These are phyloP conservation scores for Pleurostoma richardsiae DNA, from an alignment of 2,329 filamentous ascomycete genomes.

Conservation along the genomic window DNA sequence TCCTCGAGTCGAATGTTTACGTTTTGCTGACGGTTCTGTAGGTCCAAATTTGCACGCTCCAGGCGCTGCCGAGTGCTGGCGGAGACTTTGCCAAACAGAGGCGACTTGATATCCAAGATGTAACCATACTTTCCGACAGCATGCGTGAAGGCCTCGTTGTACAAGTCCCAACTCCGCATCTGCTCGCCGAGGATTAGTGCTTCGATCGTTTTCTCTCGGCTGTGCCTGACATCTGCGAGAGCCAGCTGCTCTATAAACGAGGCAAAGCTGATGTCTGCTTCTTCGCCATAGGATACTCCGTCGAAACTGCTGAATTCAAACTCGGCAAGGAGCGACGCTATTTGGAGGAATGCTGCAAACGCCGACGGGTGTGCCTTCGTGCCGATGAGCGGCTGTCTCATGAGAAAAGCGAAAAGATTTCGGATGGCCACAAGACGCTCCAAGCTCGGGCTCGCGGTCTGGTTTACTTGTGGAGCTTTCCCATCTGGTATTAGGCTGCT, in stretches of 20 bases:
- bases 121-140: conserved; percentile 81
- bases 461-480: conserved; percentile 22
- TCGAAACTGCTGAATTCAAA: conserved; percentile 54
- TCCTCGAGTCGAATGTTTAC: conserved; percentile 72
- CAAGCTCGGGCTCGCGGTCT: conserved; percentile 29
- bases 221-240: conserved; percentile 74
- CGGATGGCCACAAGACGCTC: conserved; percentile 54
- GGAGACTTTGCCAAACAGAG: conserved; percentile 67
- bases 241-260: conserved; percentile 73
- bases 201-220: conserved; percentile 84
- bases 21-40: conserved; percentile 65
- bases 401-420: conserved; percentile 63
- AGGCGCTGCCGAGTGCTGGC: conserved; percentile 70
- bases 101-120: conserved; percentile 60
- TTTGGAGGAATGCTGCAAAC: conserved; percentile 49
- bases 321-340: conserved; percentile 48
- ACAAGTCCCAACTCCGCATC: conserved; percentile 76
- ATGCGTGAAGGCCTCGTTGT: conserved; percentile 89
- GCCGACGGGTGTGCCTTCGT: conserved; percentile 46
- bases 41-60: conserved; percentile 75
- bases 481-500: conserved; percentile 10
- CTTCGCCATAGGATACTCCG: conserved; percentile 54
- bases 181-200: conserved; percentile 83
- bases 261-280: conserved; percentile 60
- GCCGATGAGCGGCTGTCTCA: conserved; percentile 56